These are phyloP conservation scores for Macrophomina tecta DNA, from an alignment of 2,329 filamentous ascomycete species.

Conservation along the genomic window DNA sequence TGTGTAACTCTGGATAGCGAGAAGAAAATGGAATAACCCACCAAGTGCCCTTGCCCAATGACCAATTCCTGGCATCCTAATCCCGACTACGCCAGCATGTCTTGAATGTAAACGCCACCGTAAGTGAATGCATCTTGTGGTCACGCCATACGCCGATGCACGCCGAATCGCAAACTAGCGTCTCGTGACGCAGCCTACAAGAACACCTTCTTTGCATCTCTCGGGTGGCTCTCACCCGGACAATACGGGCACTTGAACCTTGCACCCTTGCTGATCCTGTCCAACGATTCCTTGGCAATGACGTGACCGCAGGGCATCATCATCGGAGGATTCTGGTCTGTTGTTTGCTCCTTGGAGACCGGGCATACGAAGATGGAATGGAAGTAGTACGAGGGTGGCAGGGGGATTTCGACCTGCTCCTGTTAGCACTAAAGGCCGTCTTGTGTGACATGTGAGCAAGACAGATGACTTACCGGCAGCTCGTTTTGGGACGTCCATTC, in stretches of 20 bases:
- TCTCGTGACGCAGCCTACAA: constrained; percentile 53
- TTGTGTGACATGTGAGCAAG: background rate
- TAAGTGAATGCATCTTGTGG: constrained; percentile 11
- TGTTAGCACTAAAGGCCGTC: constrained; percentile 40
- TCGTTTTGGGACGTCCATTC: constrained; percentile 95
- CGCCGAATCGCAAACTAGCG: constrained; percentile 11
- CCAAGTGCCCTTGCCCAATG: constrained; percentile 8
- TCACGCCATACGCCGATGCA: constrained; percentile 17
- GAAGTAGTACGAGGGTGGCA: constrained; percentile 72
- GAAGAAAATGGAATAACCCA: constrained; percentile 14
- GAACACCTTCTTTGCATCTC: constrained; percentile 76
- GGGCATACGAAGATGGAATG: constrained; percentile 98
- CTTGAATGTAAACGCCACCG: constrained; percentile 12
- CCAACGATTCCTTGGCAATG: constrained; percentile 82
- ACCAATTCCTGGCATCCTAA: background rate
- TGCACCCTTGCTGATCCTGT: constrained; percentile 76
- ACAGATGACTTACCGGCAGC: constrained; percentile 71
- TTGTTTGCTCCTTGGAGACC: constrained; percentile 95
- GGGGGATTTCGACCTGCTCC: constrained; percentile 66
- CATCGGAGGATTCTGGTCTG: constrained; percentile 91
- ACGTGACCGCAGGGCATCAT: constrained; percentile 97
- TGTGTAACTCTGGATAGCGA: constrained; percentile 1
- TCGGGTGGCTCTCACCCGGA: constrained; percentile 78
- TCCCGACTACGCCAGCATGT: background rate
- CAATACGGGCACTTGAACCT: constrained; percentile 97